Base-by-base conservation (phyloP, 169 alveolate species). In the Plasmodium fragile region DNA sequence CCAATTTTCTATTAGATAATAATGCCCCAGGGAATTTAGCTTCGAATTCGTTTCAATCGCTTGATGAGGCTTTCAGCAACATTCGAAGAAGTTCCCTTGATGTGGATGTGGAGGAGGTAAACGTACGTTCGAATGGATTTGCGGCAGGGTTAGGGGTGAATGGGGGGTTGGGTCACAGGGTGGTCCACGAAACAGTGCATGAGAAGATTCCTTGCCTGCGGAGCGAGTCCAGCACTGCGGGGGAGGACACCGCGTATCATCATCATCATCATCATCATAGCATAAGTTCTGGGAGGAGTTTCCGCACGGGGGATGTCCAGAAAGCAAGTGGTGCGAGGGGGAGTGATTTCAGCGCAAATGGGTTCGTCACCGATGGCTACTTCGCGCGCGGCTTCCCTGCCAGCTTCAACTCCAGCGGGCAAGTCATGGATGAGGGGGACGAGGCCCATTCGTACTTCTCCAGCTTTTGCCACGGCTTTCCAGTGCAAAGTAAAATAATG, bases 1-100 rank as follows among this genome's bases (percentile, higher is more conserved):
- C 94, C 11, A 78, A 89, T 22, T 89, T 89, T 89, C 70, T 78
- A 77, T 30, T 89, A 39, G 94, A 89, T 39, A 77, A 65, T 78
- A 89, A 77, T 43, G 8, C 69, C 22, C 34, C 25, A 18, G 79
- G 41, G n/a, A 55, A 81, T 25, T 4, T 22, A 18, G 90, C 65
- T 10, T 70, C 55, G 16, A 85, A 85, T 85, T 85, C 93, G 69
- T 75, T 85, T 85, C 85, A 77, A 59, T 65, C 75, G n/a, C n/a
- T 65, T 65, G 79, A 71, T 25, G 78, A 6, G 28, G 13, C 81
- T 25, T 7, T 41, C 0, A 43, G 71, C 0, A 25, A 13, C 43
- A n/a, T 71, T 4, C 18, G 10, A 18, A 34, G 70, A 28, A 4
- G n/a, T 65, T 39, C 43, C 52, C 6, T 25, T 69, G 82, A 22